Evolutionary conservation across 208 protist genomes (phyloP), one percentile per base, ranked within the genome.

Genomic region (Acanthamoeba sp.): DNA sequence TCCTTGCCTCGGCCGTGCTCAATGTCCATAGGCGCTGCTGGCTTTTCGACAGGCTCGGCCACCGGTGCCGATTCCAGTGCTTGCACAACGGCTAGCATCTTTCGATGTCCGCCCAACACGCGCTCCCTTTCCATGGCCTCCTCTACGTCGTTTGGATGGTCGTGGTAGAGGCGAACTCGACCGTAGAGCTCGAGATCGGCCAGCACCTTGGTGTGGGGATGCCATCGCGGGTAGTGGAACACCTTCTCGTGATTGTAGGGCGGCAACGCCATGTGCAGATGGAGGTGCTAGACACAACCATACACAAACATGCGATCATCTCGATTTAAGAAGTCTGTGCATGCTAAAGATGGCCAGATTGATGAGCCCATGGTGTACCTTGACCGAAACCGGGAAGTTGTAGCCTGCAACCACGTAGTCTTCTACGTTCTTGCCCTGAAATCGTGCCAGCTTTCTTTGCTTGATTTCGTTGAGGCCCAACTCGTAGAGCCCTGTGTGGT

Each of bases 181-280:
- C 69, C 69, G 38, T 78, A 38, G 14, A 22, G 69, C 69, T 78
- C 69, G 34, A 78, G 18, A 32, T 78, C 69, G 29, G 69, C 69
- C 29, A 78, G 32, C 14, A 78, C 69, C 38, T 42, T 78, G 29
- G 69, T 9, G 69, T 78, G 29, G 24, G 32, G 29, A 32, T 78
- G 69, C 32, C 27, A 78, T 14, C 69, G 69, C 69, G 69, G 69
- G 32, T 38, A 78, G 29, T 42, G 16, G 32, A 78, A 78, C 16
- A 78, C 69, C 16, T 78, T 34, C 18, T 78, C 69, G 69, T 45
- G 69, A 9, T 78, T 78, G 69, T 78, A 78, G 16, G 69, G 69
- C 38, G 69, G 69, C 29, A 78, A 22, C 16, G 36, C 69, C 69
- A 78, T 40, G 38, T 78, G 69, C 34, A 78, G 69, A 40, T 78